Base-by-base conservation (phyloP, 495 filamentous ascomycete species). In the Tuber aestivum region DNA sequence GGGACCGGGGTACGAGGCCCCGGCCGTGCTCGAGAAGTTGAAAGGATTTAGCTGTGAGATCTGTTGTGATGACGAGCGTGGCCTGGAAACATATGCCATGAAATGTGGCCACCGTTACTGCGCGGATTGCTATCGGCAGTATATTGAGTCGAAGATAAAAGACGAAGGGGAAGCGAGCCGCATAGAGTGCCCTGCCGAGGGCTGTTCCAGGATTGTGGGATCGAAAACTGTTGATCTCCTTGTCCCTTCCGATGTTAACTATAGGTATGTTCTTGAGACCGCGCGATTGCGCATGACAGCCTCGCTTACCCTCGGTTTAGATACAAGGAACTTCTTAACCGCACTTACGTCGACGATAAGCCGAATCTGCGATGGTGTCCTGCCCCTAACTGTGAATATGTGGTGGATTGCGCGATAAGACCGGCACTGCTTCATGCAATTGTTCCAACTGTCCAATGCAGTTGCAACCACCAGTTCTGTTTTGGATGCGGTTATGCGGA, bases 31-130 rank as follows among this genome's bases (percentile, higher is more conserved):
- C 18, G 87, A 93, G 79, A 85, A 87, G 48, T 85, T 96, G 37
- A 87, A 88, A 18, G 92, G 90, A 7, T 99, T 99, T 83, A 86
- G 89, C 76, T 99, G 95, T 85, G 93, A 95, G 70, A 99, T 99
- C 78, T 99, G 95, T 84, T 99, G 92, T 84, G 94, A 99, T 76
- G 96, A 99, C 77, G 90, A 87, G 21, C 86, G 88, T 8, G 90
- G 90, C 0, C 84, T 97, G n/a, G 85, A 93, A 80, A 94, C 92
- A 32, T 98, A 97, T 83, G 93, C 95, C 8, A 94, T 99, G 89
- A 96, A 93, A 77, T 99, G 95, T 84, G 92, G 91, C 0, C 95
- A 99, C 84, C 89, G 96, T n/a, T 98, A 95, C 82, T 99, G 95
- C 76, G 91, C 93, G 42, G 89, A 93, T 80, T 99, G 95, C 85